Percentiles rank a stretch among this genome's conserved stretches.
Evolutionary conservation across 2,329 filamentous ascomycete species (phyloP).

Genomic region (Botryotinia globosa): DNA sequence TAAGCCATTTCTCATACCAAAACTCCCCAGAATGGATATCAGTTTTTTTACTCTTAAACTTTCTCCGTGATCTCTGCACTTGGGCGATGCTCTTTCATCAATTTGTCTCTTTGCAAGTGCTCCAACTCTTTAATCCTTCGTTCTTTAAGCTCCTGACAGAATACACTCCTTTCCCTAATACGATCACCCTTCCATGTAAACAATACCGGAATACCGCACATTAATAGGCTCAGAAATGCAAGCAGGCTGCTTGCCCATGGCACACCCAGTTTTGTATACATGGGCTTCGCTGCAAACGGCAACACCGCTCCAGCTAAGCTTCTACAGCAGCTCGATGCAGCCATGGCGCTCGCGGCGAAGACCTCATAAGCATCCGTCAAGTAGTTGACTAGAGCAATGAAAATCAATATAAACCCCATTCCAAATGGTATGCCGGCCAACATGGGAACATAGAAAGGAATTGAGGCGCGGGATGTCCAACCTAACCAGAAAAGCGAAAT

Average conservation of each 20-base stretch:
- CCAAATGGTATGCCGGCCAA: slow-evolving; percentile 56
- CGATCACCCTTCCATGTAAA: slow-evolving; percentile 49
- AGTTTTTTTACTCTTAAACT: background rate
- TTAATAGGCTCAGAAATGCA: slow-evolving; percentile 47
- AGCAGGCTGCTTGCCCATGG: slow-evolving; percentile 48
- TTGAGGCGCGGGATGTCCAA: slow-evolving; percentile 51
- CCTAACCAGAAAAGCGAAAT: slow-evolving; percentile 58
- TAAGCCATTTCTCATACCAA: background rate
- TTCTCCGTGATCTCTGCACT: slow-evolving; percentile 1
- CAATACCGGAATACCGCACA: slow-evolving; percentile 51
- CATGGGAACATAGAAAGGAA: slow-evolving; percentile 56
- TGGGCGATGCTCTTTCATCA: slow-evolving; percentile 9
- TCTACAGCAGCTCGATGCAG: slow-evolving; percentile 41
- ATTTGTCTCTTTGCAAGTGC: slow-evolving; percentile 28
- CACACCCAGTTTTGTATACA: slow-evolving; percentile 47
- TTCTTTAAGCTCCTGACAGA: slow-evolving; percentile 49
- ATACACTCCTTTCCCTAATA: slow-evolving; percentile 47
- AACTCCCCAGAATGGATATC: background rate
- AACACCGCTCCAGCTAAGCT: slow-evolving; percentile 46
- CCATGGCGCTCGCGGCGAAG: slow-evolving; percentile 56
- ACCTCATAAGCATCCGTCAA: slow-evolving; percentile 55
- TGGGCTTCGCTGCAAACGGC: slow-evolving; percentile 47
- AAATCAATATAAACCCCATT: slow-evolving; percentile 52
- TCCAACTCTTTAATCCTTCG: slow-evolving; percentile 35
- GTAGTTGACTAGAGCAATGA: slow-evolving; percentile 61